A percentile compares a stretch with the other conserved stretches of the same genome.
phyloP scores from a whole-genome alignment of 108 stramenopile species.

The Schizochytrium sp. region DNA sequence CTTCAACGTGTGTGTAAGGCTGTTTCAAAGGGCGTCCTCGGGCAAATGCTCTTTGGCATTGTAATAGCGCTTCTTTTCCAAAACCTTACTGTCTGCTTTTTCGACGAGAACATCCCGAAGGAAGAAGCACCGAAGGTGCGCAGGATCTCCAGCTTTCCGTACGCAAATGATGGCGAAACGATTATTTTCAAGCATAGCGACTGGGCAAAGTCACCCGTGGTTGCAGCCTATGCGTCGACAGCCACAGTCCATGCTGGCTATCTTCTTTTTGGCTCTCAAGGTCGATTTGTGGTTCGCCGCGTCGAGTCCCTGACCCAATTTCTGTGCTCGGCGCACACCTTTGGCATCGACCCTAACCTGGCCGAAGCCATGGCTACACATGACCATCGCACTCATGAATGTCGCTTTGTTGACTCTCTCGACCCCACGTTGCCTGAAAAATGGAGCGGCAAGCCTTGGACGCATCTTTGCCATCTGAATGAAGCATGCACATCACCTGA shows the following conservation, averaged over 20 bases:
- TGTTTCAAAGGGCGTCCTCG: too few species aligned
- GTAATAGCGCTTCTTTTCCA: too few species aligned
- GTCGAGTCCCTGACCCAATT: not conserved
- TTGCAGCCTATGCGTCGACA: not conserved
- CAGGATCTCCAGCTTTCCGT: too few species aligned
- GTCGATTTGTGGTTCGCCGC: not conserved
- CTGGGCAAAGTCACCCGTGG: not conserved
- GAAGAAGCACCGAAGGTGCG: too few species aligned
- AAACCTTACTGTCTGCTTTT: too few species aligned
- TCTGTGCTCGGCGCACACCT: not conserved
- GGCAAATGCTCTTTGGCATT: too few species aligned
- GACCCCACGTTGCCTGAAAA: not conserved
- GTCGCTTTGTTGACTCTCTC: not conserved
- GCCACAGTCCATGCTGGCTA: not conserved
- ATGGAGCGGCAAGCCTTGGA: not conserved
- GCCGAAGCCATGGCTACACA: not conserved
- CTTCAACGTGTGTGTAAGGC: too few species aligned
- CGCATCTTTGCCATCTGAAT: not conserved
- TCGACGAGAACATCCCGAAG: too few species aligned
- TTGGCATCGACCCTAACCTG: not conserved
- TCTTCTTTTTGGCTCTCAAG: not conserved
- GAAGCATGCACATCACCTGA: not conserved
- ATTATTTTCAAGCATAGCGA: not conserved
- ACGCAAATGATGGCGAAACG: not conserved
- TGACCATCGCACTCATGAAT: not conserved